These are phyloP conservation scores for Fraxinus nigra DNA, from an alignment of 305 asterid genomes.

Conservation along the genomic window DNA sequence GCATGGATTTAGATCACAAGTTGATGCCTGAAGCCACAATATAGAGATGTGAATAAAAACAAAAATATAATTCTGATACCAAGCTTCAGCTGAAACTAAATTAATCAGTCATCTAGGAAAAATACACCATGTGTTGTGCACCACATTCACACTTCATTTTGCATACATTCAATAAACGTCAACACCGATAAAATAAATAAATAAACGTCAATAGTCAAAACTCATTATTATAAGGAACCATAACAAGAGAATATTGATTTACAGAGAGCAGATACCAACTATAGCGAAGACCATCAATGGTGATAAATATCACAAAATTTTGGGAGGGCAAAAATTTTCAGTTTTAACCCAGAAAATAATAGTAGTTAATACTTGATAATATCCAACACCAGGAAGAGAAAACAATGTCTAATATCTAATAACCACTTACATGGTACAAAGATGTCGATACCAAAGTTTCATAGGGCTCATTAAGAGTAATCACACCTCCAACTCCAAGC, in stretches of 20 bases:
- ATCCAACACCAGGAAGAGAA: background rate
- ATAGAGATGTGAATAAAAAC: background rate
- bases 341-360: background rate
- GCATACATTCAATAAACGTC: background rate
- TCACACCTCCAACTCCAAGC: conserved; percentile 95
- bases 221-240: background rate
- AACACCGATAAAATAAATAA: too few species aligned
- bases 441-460: conserved; percentile 92
- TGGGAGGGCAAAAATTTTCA: background rate
- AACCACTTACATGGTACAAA: conserved; percentile 69
- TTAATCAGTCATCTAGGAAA: background rate
- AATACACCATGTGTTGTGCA: background rate
- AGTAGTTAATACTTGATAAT: background rate
- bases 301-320: background rate
- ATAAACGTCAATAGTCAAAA: background rate
- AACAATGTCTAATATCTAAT: background rate
- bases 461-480: conserved; percentile 85
- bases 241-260: background rate
- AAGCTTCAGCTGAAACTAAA: background rate
- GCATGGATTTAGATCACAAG: conserved; percentile 2
- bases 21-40: background rate
- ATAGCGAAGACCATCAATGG: background rate
- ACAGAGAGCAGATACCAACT: background rate
- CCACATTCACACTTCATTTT: background rate
- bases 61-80: background rate